Conservation (phyloP, 2,329 filamentous ascomycete species). For the Aspergillus sp. region DNA sequence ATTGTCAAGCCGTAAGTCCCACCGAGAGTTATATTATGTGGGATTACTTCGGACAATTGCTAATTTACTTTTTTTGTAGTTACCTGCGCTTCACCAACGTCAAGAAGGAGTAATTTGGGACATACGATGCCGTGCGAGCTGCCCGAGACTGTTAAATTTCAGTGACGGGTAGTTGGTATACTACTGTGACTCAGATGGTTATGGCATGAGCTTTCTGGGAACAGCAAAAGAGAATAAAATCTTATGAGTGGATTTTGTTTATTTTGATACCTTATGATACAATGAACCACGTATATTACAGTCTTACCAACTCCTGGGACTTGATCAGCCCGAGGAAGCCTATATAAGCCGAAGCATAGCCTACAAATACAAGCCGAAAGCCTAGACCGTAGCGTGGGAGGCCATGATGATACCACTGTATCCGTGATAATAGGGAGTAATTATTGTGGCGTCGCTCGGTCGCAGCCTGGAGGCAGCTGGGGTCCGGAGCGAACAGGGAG, state of each 20-base stretch:
- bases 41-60: background rate
- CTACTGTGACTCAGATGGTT: background rate
- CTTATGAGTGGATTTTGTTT: slow-evolving; percentile 3
- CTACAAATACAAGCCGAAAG: background rate
- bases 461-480: background rate
- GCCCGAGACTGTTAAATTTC: background rate
- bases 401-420: background rate
- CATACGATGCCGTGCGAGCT: background rate
- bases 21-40: background rate
- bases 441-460: background rate
- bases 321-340: background rate
- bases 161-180: background rate
- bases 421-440: background rate
- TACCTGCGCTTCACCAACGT: slow-evolving; percentile 40
- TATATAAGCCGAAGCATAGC: background rate
- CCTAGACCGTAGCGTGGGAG: background rate
- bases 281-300: slow-evolving; percentile 5
- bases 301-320: background rate
- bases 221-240: slow-evolving; percentile 7
- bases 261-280: slow-evolving; percentile 12
- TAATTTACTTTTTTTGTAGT: slow-evolving; percentile 18
- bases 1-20: slow-evolving; percentile 57
- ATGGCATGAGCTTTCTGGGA: slow-evolving; percentile 5
- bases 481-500: background rate
- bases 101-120: slow-evolving; percentile 30